phyloP scores from a whole-genome alignment of 768 basidiomycete genomes.

The Cystobasidium tubakii region DNA sequence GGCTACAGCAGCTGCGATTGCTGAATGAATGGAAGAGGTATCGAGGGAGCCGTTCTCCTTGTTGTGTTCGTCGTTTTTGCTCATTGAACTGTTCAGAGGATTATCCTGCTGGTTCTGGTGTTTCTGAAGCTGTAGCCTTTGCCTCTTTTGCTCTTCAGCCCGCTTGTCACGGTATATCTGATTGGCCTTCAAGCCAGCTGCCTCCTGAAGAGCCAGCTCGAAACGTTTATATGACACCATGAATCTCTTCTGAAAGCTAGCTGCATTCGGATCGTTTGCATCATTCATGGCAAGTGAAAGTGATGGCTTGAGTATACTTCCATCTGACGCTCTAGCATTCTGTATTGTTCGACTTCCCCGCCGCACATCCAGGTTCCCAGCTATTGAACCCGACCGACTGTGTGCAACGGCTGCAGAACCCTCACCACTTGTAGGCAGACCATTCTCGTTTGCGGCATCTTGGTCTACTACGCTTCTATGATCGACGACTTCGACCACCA shows the following conservation, averaged over 20 bases:
- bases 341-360: neutral
- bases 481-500: slow-evolving; percentile 53
- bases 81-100: neutral
- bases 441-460: neutral
- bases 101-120: slow-evolving; percentile 1
- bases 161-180: neutral
- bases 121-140: slow-evolving; percentile 2
- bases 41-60: neutral
- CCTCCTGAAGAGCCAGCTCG: neutral
- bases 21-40: slow-evolving; percentile 29
- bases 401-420: neutral
- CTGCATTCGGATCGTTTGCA: slow-evolving; percentile 1
- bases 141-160: neutral
- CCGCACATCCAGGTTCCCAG: neutral
- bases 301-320: slow-evolving; percentile 17
- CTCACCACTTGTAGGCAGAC: neutral
- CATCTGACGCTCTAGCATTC: neutral
- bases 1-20: slow-evolving; percentile 24
- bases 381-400: neutral
- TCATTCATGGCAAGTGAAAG: neutral
- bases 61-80: neutral
- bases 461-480: slow-evolving; percentile 43
- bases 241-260: neutral
- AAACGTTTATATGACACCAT: slow-evolving; percentile 5
- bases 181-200: neutral